Percentiles rank a stretch among this genome's conserved stretches.
Conservation (phyloP, 2,329 filamentous ascomycete species). For the Sclerotinia subarctica region DNA sequence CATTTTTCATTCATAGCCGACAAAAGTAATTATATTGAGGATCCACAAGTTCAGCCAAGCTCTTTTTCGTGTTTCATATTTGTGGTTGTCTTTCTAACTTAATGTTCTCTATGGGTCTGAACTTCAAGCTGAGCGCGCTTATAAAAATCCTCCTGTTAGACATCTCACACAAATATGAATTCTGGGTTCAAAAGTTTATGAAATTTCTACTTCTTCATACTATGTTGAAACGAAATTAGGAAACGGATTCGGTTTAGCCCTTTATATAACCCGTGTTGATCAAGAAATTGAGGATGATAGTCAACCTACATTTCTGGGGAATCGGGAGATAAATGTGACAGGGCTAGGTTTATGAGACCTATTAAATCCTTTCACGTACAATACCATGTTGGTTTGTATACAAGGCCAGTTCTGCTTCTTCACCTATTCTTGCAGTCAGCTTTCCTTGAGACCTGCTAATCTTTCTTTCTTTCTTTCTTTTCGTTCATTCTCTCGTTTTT, state of each 20-base stretch:
- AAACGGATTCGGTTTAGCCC: background rate
- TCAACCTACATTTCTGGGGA: background rate
- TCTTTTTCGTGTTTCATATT: background rate
- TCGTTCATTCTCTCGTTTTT: background rate
- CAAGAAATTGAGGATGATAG: background rate
- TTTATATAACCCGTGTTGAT: background rate
- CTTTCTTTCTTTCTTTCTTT: background rate
- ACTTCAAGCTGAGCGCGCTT: background rate
- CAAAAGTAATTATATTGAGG: background rate
- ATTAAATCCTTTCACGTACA: slow-evolving; percentile 4
- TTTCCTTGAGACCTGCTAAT: background rate
- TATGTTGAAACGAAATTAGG: background rate
- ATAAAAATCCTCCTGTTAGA: background rate
- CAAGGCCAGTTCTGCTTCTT: background rate
- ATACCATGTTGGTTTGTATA: background rate
- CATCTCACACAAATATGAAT: background rate
- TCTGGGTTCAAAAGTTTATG: background rate
- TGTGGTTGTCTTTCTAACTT: background rate
- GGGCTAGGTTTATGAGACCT: background rate
- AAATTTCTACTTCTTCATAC: background rate
- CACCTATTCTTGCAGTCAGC: background rate
- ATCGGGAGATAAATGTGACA: background rate
- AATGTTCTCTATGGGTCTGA: background rate
- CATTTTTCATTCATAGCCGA: no score
- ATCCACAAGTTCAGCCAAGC: background rate